Evolutionary conservation across 306 rosid genomes (phyloP).

Genomic region (Rosa lucieae): DNA sequence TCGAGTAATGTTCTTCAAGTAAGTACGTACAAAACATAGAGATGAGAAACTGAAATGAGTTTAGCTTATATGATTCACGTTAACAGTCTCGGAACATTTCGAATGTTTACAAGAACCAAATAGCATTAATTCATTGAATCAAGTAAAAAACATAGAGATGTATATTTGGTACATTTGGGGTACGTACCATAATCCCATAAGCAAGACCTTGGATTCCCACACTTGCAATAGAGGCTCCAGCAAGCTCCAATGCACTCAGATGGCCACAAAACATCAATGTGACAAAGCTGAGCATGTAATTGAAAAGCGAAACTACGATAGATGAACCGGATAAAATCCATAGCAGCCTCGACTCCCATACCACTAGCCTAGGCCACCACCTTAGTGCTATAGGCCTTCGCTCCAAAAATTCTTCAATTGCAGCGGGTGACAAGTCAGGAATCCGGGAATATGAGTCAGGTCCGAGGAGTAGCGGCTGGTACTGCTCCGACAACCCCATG

Average conservation of each 20-base stretch:
- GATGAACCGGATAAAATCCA: constrained; percentile 51
- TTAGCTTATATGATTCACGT: not conserved
- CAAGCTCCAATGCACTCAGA: constrained; percentile 55
- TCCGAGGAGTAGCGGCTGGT: constrained; percentile 8
- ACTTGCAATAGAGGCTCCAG: constrained; percentile 68
- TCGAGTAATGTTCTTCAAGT: not conserved
- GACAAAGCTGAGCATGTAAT: constrained; percentile 47
- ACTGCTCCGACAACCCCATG: not conserved
- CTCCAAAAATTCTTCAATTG: constrained; percentile 44
- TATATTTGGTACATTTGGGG: not conserved
- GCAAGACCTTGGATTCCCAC: constrained; percentile 78
- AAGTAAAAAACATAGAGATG: not conserved
- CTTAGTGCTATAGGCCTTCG: constrained; percentile 21
- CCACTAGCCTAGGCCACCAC: constrained; percentile 48
- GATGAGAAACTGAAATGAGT: not conserved
- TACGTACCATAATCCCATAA: constrained; percentile 65
- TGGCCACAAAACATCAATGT: constrained; percentile 62
- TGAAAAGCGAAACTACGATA: constrained; percentile 34
- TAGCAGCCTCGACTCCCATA: constrained; percentile 67
- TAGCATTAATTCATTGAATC: too few relatives aligned
- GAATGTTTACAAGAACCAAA: not conserved
- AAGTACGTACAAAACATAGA: not conserved
- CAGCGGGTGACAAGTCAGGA: constrained; percentile 35
- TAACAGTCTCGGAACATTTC: not conserved
- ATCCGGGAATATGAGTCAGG: constrained; percentile 31